A percentile compares a stretch with the other conserved stretches of the same genome.
phyloP scores from a whole-genome alignment of 805 yeast species.

The Saturnispora serradocipensis region DNA sequence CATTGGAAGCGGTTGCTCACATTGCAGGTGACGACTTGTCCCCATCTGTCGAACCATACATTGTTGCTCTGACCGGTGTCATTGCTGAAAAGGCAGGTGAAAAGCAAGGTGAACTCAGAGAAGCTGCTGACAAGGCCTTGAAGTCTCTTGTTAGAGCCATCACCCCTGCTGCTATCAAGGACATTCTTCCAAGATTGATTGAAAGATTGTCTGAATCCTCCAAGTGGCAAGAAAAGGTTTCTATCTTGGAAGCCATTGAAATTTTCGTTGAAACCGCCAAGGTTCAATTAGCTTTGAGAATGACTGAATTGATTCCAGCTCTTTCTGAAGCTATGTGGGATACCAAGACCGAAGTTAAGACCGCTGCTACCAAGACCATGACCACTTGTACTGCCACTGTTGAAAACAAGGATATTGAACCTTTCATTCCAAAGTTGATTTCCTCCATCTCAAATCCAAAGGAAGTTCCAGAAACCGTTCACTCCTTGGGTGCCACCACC shows the following conservation, averaged over 20 bases:
- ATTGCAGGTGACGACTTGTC: constrained; percentile 76
- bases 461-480: constrained; percentile 98
- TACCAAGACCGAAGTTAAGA: constrained; percentile 96
- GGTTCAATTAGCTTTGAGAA: constrained; percentile 93
- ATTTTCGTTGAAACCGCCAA: constrained; percentile 90
- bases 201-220: constrained; percentile 57
- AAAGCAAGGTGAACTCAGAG: constrained; percentile 70
- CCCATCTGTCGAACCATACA: constrained; percentile 93
- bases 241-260: constrained; percentile 77
- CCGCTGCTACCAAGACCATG: constrained; percentile 92
- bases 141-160: constrained; percentile 67
- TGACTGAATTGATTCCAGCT: constrained; percentile 98
- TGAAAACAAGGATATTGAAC: constrained; percentile 99
- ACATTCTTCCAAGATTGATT: constrained; percentile 73
- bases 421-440: constrained; percentile 96
- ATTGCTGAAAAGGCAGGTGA: constrained; percentile 82
- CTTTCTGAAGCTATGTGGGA: constrained; percentile 99
- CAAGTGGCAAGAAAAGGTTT: constrained; percentile 98
- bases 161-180: constrained; percentile 92
- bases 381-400: constrained; percentile 95
- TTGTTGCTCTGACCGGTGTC: constrained; percentile 65
- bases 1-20: constrained; percentile 75
- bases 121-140: constrained; percentile 68
- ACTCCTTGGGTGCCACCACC: constrained; percentile 98
- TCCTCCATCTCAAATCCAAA: constrained; percentile 95